Conservation (phyloP, 2,329 filamentous ascomycete genomes). For the Claviceps sp. region DNA sequence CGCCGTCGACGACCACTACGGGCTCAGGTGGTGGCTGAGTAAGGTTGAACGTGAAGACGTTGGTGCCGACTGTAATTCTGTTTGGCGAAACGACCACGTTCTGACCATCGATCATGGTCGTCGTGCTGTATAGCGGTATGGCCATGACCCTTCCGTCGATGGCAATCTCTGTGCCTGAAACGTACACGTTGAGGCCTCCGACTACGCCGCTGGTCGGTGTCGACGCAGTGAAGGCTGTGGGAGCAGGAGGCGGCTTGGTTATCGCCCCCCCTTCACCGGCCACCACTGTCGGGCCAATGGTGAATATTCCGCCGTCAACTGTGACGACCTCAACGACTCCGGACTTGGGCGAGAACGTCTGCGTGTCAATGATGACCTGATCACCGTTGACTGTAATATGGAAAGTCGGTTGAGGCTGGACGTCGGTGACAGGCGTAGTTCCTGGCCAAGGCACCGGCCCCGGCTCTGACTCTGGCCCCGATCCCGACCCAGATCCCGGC, state of each 20-base stretch:
- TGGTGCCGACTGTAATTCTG: conserved; percentile 20
- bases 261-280: conserved; percentile 31
- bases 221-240: conserved; percentile 17
- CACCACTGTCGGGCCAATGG: conserved; percentile 32
- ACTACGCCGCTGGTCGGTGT: conserved; percentile 25
- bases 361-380: conserved; percentile 32
- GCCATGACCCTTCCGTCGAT: conserved; percentile 30
- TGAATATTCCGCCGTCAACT: conserved; percentile 29
- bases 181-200: conserved; percentile 25
- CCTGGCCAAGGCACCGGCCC: not conserved
- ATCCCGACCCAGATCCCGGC: no score
- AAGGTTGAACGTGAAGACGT: conserved; percentile 23
- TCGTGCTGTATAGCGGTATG: conserved; percentile 23
- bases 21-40: conserved; percentile 20
- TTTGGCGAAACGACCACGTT: conserved; percentile 22
- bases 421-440: not conserved
- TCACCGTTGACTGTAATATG: conserved; percentile 30
- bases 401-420: conserved; percentile 14
- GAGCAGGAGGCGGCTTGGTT: conserved; percentile 23
- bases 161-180: conserved; percentile 26
- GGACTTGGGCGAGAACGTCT: conserved; percentile 28
- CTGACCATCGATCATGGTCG: conserved; percentile 20
- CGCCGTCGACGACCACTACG: conserved; percentile 33
- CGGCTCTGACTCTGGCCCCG: no score
- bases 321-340: conserved; percentile 28